A percentile compares a stretch with the other conserved stretches of the same genome.
These are phyloP conservation scores for Scedosporium minutisporum DNA, from an alignment of 2,329 filamentous ascomycete species.

Conservation along the genomic window DNA sequence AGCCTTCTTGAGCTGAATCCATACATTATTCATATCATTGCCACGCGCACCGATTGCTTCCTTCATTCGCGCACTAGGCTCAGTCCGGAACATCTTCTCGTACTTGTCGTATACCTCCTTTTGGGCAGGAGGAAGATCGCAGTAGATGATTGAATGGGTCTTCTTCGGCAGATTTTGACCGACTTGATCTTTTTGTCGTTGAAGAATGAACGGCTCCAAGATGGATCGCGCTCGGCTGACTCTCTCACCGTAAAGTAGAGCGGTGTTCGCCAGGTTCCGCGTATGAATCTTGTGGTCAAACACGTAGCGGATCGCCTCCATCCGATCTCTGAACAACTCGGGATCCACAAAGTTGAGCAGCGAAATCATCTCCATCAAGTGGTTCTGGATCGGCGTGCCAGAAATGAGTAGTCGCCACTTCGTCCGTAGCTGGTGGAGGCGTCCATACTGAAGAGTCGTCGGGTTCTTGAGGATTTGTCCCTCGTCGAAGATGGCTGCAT, in stretches of 20 bases:
- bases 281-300: constrained; percentile 90
- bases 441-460: constrained; percentile 69
- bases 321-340: constrained; percentile 59
- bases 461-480: constrained; percentile 89
- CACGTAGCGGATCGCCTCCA: constrained; percentile 72
- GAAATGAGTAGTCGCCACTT: constrained; percentile 74
- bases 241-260: constrained; percentile 76
- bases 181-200: constrained; percentile 87
- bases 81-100: constrained; percentile 54
- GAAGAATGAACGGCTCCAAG: constrained; percentile 88
- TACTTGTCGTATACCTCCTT: constrained; percentile 60
- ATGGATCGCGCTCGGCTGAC: constrained; percentile 83
- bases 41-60: constrained; percentile 27
- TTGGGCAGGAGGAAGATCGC: constrained; percentile 67
- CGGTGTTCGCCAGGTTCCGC: constrained; percentile 67
- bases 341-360: constrained; percentile 93
- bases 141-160: constrained; percentile 67
- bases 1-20: constrained; percentile 88
- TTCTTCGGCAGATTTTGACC: constrained; percentile 77
- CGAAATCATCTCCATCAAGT: constrained; percentile 82
- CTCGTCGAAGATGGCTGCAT: constrained; percentile 74
- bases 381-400: constrained; percentile 90
- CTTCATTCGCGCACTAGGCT: constrained; percentile 36
- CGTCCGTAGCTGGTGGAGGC: constrained; percentile 66
- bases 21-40: constrained; percentile 56